phyloP scores from a whole-genome alignment of 495 filamentous ascomycete species.

The Ramalina peruviana region DNA sequence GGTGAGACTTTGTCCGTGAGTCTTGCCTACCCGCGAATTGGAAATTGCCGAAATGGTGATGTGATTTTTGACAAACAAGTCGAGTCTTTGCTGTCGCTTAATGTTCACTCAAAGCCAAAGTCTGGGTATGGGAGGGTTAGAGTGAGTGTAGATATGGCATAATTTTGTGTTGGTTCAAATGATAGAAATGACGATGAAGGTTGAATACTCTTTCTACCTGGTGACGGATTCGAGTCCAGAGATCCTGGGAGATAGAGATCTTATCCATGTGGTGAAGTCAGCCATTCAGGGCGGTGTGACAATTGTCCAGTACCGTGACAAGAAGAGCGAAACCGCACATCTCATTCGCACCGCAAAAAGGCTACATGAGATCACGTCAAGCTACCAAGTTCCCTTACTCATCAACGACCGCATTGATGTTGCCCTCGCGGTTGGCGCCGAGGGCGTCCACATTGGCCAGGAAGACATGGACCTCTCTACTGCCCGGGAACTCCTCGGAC shows the following conservation, averaged over 20 bases:
- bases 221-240: conserved; percentile 82
- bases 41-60: too few relatives aligned
- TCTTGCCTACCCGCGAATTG: too few relatives aligned
- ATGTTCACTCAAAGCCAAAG: neutral
- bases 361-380: conserved; percentile 54
- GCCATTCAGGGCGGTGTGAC: conserved; percentile 74
- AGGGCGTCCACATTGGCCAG: conserved; percentile 89
- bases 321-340: conserved; percentile 59
- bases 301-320: conserved; percentile 83
- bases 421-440: conserved; percentile 68
- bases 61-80: too few relatives aligned
- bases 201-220: conserved; percentile 63
- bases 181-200: conserved; percentile 14
- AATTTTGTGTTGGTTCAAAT: too few relatives aligned
- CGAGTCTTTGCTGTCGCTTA: too few relatives aligned
- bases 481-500: conserved; percentile 59
- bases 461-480: conserved; percentile 69
- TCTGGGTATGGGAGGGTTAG: neutral
- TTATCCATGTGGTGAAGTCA: conserved; percentile 60
- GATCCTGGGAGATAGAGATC: conserved; percentile 56
- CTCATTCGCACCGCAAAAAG: conserved; percentile 56
- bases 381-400: conserved; percentile 62
- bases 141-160: neutral
- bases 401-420: conserved; percentile 97
- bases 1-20: too few relatives aligned